These are phyloP conservation scores for Macrolepiota albuminosa DNA, from an alignment of 768 basidiomycete genomes.

Conservation along the genomic window DNA sequence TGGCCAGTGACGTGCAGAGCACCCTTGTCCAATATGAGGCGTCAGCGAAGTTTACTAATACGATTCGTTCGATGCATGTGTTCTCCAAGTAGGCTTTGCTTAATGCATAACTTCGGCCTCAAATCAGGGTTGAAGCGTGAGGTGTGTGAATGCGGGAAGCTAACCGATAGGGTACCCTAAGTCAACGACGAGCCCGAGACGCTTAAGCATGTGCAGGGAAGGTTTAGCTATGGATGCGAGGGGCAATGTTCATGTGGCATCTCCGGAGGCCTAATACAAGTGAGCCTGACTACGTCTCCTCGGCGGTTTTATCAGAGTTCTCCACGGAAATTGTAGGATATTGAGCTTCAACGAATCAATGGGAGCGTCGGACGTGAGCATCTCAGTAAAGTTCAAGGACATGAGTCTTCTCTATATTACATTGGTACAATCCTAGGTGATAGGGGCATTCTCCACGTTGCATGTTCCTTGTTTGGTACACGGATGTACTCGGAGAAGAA, in stretches of 20 bases:
- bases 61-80: neutral
- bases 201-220: neutral
- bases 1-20: neutral
- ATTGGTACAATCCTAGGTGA: conserved; percentile 1
- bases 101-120: neutral
- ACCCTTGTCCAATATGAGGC: neutral
- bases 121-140: neutral
- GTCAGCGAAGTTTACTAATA: neutral
- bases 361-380: neutral
- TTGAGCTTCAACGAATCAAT: neutral
- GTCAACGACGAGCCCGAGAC: conserved; percentile 1
- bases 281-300: neutral
- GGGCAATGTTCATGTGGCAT: neutral
- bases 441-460: neutral
- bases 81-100: neutral
- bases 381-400: neutral
- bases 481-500: conserved; percentile 11
- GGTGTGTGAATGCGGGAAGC: conserved; percentile 9
- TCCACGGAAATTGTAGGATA: neutral
- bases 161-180: conserved; percentile 1
- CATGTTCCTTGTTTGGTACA: conserved; percentile 1
- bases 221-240: neutral
- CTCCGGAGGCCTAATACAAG: neutral
- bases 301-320: neutral
- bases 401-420: neutral